Conservation (phyloP, 2,329 filamentous ascomycete species). For the Sphaerulina musiva region DNA sequence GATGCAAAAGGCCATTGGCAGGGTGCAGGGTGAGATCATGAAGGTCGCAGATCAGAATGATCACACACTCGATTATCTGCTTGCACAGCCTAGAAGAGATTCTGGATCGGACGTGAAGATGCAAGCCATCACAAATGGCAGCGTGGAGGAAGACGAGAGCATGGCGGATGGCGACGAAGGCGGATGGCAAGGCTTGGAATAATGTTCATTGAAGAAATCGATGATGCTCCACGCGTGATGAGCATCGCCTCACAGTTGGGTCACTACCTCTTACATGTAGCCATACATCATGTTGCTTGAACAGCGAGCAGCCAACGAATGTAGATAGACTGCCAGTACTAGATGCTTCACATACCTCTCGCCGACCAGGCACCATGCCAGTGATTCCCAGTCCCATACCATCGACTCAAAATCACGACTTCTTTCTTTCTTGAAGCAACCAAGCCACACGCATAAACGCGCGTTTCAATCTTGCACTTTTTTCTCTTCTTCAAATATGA, state of each 20-base stretch:
- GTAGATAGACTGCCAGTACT: no score
- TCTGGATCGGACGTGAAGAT: slow-evolving; percentile 8
- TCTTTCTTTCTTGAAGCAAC: no score
- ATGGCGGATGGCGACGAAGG: slow-evolving; percentile 35
- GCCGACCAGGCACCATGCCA: no score
- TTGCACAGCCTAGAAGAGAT: slow-evolving; percentile 35
- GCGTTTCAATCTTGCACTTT: no score
- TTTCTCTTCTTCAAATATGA: no score
- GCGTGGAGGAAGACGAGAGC: slow-evolving; percentile 18
- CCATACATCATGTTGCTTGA: no score
- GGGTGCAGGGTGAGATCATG: slow-evolving; percentile 76
- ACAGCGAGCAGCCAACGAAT: no score
- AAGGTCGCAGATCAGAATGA: slow-evolving; percentile 79
- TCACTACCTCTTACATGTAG: no score
- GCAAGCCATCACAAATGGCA: slow-evolving; percentile 19
- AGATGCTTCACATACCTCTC: no score
- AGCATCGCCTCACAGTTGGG: neutral
- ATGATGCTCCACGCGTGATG: neutral
- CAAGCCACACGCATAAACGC: no score
- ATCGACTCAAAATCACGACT: no score
- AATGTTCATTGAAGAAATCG: neutral
- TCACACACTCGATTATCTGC: slow-evolving; percentile 80
- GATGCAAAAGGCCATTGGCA: slow-evolving; percentile 70
- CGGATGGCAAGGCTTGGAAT: slow-evolving; percentile 31
- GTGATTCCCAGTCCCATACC: no score